Conservation (phyloP, 495 filamentous ascomycete species). For the Bathelium albidoporum region DNA sequence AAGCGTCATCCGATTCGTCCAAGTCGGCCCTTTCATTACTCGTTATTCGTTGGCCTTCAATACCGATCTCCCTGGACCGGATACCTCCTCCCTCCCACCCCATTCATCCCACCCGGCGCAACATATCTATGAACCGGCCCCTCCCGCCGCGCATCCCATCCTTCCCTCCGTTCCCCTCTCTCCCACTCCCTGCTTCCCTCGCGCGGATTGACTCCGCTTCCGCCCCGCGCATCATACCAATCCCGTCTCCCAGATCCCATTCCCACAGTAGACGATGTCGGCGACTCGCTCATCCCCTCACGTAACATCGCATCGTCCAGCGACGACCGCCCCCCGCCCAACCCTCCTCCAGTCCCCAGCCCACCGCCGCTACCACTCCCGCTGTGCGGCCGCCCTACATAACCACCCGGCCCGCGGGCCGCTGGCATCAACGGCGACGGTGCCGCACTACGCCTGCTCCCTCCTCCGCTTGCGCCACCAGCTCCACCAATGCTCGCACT, state of each 20-base stretch:
- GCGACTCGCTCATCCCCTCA: background rate
- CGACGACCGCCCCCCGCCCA: background rate
- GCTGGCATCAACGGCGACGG: background rate
- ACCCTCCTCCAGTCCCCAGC: background rate
- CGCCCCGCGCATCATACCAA: background rate
- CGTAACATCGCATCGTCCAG: background rate
- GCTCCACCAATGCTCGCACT: background rate
- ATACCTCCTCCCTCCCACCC: slow-evolving; percentile 17
- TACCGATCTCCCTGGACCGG: background rate
- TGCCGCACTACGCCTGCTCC: background rate
- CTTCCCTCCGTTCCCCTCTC: background rate
- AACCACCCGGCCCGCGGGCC: too few species aligned
- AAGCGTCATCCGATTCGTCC: background rate
- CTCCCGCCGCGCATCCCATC: background rate
- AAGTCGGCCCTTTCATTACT: background rate
- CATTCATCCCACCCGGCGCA: slow-evolving; percentile 8
- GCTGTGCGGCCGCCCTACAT: background rate
- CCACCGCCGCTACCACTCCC: background rate
- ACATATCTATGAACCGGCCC: slow-evolving; percentile 17
- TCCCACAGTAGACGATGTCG: background rate
- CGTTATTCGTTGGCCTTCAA: background rate
- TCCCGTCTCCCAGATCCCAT: background rate
- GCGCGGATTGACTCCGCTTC: background rate
- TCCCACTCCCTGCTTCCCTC: background rate
- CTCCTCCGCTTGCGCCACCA: background rate